phyloP scores from a whole-genome alignment of 2,329 filamentous ascomycete species.

The Gaeumannomyces sp. region DNA sequence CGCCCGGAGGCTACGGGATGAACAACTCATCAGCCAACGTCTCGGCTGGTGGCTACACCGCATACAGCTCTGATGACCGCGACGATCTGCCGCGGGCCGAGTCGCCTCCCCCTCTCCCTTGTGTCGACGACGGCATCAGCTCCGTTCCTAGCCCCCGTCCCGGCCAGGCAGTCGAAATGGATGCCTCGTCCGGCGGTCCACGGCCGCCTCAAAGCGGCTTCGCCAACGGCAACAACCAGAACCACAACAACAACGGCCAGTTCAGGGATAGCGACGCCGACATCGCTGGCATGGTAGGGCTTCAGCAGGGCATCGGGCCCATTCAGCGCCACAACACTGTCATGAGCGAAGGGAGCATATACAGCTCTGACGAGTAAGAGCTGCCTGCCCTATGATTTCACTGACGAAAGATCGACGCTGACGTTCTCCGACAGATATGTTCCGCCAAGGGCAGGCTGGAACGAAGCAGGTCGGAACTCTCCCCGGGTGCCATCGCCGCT shows the following conservation, averaged over 20 bases:
- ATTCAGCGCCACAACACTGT: slow-evolving; percentile 40
- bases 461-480: slow-evolving; percentile 38
- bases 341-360: slow-evolving; percentile 64
- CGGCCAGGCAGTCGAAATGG: slow-evolving; percentile 74
- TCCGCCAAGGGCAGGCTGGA: slow-evolving; percentile 52
- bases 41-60: slow-evolving; percentile 31
- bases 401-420: slow-evolving; percentile 15
- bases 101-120: slow-evolving; percentile 56
- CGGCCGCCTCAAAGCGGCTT: slow-evolving; percentile 34
- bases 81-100: slow-evolving; percentile 52
- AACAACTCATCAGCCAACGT: slow-evolving; percentile 32
- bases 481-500: slow-evolving; percentile 41
- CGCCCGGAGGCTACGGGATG: slow-evolving; percentile 27
- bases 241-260: slow-evolving; percentile 30
- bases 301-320: slow-evolving; percentile 51
- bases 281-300: slow-evolving; percentile 65
- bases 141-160: slow-evolving; percentile 25
- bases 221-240: slow-evolving; percentile 19
- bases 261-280: slow-evolving; percentile 62
- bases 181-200: slow-evolving; percentile 57
- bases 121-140: slow-evolving; percentile 28
- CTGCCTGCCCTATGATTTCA: slow-evolving; percentile 7
- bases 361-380: slow-evolving; percentile 68
- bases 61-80: slow-evolving; percentile 36
- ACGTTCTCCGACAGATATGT: slow-evolving; percentile 36